Base-by-base conservation (phyloP, 805 yeast species). In the Candida caryicola region DNA sequence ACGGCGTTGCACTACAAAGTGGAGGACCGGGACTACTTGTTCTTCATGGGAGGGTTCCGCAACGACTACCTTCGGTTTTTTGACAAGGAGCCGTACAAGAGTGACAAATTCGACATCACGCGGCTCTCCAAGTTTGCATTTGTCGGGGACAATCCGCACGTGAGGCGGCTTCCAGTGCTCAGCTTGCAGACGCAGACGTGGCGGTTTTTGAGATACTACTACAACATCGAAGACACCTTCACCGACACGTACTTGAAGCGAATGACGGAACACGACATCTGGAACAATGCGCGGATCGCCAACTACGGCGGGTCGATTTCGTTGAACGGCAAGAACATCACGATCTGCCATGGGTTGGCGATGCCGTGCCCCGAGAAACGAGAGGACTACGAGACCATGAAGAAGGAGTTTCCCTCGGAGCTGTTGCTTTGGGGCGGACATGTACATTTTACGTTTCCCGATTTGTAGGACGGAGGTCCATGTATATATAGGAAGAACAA, bases 101-200 rank as follows among this genome's bases (percentile, higher is more conserved):
- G 63, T 29, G 60, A 58, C 29, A 59, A 60, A 32, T 55, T 60
- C 34, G 73, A 69, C 44, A 54, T 68, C 4, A 47, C 67, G 5
- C 47, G 65, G 23, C 47, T 66, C 21, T 43, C 62, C 3, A 54
- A 55, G 47, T 53, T 63, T 33, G 58, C 55, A 40, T 41, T 67
- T 16, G 45, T 54, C 1, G 42, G 61, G 6, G 44, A 47, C 17
- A 64, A 64, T 44, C 31, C 52, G 27, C 57, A 62, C 29, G 43
- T 59, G 7, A 51, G 60, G 33, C 54, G 73, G 29, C 44, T 68
- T 19, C 55, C 67, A 12, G 63, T 58, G 13, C 57, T 66, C 30
- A 67, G 67, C 45, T 46, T 66, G 31, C 58, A 56, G 33, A 62
- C 73, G 3, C 71, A 66, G 43, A 62, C 64, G 4, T 69, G 73